phyloP scores from a whole-genome alignment of 129 eudicot species.

The Artemisia tridentata region DNA sequence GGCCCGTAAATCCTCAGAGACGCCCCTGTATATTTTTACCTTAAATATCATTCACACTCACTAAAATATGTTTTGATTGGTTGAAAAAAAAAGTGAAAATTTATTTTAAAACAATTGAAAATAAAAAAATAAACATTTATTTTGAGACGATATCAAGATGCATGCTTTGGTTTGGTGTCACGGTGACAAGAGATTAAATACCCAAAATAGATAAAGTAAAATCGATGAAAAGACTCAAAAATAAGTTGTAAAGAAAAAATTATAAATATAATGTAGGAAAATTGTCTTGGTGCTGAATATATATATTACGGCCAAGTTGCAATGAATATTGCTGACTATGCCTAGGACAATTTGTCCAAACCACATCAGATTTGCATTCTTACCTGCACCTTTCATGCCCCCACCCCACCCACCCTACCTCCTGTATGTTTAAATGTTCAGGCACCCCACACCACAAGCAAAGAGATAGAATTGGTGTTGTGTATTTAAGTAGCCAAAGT shows the following conservation, averaged over 20 bases:
- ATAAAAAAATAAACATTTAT: too few species aligned
- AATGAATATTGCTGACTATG: conserved; percentile 37
- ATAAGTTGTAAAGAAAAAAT: not conserved
- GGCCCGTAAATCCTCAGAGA: too few species aligned
- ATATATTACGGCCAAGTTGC: conserved; percentile 26
- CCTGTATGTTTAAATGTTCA: conserved; percentile 31
- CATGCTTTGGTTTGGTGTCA: too few species aligned
- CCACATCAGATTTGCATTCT: conserved; percentile 34
- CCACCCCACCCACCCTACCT: conserved; percentile 30
- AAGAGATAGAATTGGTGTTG: not conserved
- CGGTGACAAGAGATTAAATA: too few species aligned
- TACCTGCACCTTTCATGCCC: conserved; percentile 14
- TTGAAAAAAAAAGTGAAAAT: too few species aligned
- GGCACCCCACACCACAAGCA: conserved; percentile 29
- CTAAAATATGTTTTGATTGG: conserved; percentile 10
- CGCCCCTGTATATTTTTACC: too few species aligned
- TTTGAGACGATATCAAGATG: too few species aligned
- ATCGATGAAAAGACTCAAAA: conserved; percentile 12
- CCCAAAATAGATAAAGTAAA: too few species aligned
- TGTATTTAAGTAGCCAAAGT: conserved; percentile 17
- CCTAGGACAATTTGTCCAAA: conserved; percentile 36
- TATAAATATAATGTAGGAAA: not conserved
- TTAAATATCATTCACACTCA: conserved; percentile 52
- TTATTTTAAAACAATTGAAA: too few species aligned
- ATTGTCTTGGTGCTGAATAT: conserved; percentile 6